Conservation (phyloP, 306 rosid species). For the Glycine soja region DNA sequence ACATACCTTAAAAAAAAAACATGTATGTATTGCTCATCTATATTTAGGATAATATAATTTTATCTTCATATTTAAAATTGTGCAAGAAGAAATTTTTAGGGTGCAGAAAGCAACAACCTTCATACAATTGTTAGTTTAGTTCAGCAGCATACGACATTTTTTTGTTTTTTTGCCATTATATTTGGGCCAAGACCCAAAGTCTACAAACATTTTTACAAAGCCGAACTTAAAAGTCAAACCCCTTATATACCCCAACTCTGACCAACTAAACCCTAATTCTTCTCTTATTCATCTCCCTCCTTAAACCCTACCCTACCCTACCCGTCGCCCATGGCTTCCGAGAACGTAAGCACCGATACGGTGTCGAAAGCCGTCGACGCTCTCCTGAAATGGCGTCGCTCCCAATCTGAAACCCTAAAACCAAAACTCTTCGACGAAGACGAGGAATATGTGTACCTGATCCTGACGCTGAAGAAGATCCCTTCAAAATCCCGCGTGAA, state of each 20-base stretch:
- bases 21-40: too few species aligned
- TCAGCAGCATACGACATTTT: too few species aligned
- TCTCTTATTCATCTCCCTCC: not conserved
- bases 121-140: too few species aligned
- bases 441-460: slow-evolving; percentile 69
- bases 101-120: too few species aligned
- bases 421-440: slow-evolving; percentile 64
- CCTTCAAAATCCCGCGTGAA: slow-evolving; percentile 64
- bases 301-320: not conserved
- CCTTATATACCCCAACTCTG: not conserved
- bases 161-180: too few species aligned
- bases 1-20: too few species aligned
- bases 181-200: too few species aligned
- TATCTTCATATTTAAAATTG: too few species aligned
- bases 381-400: slow-evolving; percentile 71
- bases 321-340: not conserved
- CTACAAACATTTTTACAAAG: not conserved
- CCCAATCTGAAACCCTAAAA: slow-evolving; percentile 54
- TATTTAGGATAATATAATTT: too few species aligned
- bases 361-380: slow-evolving; percentile 62
- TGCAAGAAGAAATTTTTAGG: too few species aligned
- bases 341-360: slow-evolving; percentile 35
- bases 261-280: slow-evolving; percentile 10
- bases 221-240: not conserved
- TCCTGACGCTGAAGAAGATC: slow-evolving; percentile 67